A percentile compares a stretch with the other conserved stretches of the same genome.
Evolutionary conservation across 2,329 filamentous ascomycete species (phyloP).

Genomic region (Ascochyta pisi): DNA sequence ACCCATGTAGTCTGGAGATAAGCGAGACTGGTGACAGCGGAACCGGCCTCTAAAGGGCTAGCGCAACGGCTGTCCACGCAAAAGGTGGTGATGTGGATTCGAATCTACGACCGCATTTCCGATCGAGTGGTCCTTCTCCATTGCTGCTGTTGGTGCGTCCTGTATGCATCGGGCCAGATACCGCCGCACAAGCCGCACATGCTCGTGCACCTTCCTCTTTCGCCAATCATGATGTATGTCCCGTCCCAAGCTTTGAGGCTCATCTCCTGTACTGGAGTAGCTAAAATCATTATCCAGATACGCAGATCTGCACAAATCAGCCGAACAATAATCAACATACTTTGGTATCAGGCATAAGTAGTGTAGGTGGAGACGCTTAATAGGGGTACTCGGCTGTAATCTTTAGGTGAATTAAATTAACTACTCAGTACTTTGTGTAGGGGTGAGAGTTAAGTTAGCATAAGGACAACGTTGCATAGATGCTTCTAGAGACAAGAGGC

Average conservation of each 20-base stretch:
- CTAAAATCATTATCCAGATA: not conserved
- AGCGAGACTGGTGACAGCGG: constrained; percentile 6
- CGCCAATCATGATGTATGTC: not conserved
- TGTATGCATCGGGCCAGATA: not conserved
- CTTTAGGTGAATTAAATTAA: too few relatives aligned
- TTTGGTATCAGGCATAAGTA: too few relatives aligned
- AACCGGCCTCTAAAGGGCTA: not conserved
- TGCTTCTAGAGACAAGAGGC: too few relatives aligned
- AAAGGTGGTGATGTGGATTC: constrained; percentile 2
- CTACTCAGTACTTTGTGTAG: too few relatives aligned
- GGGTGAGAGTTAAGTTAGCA: too few relatives aligned
- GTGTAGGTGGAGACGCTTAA: too few relatives aligned
- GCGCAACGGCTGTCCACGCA: not conserved
- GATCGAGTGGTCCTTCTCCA: not conserved
- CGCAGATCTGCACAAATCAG: not conserved
- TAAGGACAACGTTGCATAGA: too few relatives aligned
- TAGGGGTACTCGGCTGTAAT: too few relatives aligned
- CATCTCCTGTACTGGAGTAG: not conserved
- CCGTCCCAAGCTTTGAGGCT: not conserved
- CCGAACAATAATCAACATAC: not conserved
- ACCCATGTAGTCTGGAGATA: not conserved
- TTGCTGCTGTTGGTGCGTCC: not conserved
- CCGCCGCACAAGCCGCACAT: not conserved
- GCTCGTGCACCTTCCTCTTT: not conserved
- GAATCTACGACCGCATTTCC: not conserved